A percentile compares a stretch with the other conserved stretches of the same genome.
Conservation (phyloP, 2,329 filamentous ascomycete species). For the Xylaria sp. region DNA sequence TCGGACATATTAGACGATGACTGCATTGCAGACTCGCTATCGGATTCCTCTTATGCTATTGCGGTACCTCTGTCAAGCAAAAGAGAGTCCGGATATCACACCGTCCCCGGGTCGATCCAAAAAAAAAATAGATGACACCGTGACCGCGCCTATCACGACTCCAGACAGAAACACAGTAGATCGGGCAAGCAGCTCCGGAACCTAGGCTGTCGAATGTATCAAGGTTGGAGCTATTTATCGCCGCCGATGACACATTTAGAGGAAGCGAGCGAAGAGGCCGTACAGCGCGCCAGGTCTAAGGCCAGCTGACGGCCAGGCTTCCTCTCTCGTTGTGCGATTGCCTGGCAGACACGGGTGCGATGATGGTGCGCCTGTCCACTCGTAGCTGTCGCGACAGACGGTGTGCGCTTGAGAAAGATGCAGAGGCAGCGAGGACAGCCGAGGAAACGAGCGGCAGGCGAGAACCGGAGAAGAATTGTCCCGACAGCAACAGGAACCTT, state of each 20-base stretch:
- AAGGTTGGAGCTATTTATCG: conserved; percentile 11
- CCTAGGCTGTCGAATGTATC: background rate
- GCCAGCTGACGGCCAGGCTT: conserved; percentile 7
- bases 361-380: conserved; percentile 7
- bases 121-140: background rate
- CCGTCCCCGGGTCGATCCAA: background rate
- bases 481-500: background rate
- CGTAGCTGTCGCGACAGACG: conserved; percentile 20
- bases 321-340: conserved; percentile 10
- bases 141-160: background rate
- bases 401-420: conserved; percentile 2
- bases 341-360: conserved; percentile 12
- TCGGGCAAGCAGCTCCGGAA: background rate
- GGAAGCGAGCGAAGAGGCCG: background rate
- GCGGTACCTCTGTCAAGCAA: conserved; percentile 16
- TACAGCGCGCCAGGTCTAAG: background rate
- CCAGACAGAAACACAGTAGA: background rate
- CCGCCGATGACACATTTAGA: conserved; percentile 10
- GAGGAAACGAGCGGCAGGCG: conserved; percentile 29
- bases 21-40: conserved; percentile 42
- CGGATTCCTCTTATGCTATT: conserved; percentile 29
- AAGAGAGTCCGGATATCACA: conserved; percentile 10
- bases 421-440: conserved; percentile 5
- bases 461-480: conserved; percentile 10
- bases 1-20: conserved; percentile 40